These are phyloP conservation scores for Diversispora eburnea DNA, from an alignment of 192 early-diverging fungal genomes.

Conservation along the genomic window DNA sequence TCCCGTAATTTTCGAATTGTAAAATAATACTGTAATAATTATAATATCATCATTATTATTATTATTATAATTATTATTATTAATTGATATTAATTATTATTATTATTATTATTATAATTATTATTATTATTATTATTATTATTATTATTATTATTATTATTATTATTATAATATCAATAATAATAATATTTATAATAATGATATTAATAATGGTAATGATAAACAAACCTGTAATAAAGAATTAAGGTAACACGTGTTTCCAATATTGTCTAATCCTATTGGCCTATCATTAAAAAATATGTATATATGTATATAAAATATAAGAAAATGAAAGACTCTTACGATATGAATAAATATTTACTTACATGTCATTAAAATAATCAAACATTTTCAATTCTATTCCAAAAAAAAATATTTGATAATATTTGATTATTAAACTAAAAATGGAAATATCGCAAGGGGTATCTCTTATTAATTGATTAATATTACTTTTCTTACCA, in stretches of 20 bases:
- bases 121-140: too few relatives aligned
- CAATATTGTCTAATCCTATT: conserved; percentile 75
- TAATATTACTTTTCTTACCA: not conserved
- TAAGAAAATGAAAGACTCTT: not conserved
- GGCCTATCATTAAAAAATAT: conserved; percentile 43
- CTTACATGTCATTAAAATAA: not conserved
- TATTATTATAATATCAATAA: not conserved
- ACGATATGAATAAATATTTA: not conserved
- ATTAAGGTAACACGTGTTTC: conserved; percentile 89
- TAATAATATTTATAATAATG: not conserved
- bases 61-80: too few relatives aligned
- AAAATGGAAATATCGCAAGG: too few relatives aligned
- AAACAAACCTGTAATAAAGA: conserved; percentile 60
- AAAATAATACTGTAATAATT: conserved; percentile 55
- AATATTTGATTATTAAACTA: too few relatives aligned
- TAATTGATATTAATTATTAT: too few relatives aligned
- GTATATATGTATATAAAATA: not conserved
- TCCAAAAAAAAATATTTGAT: conserved; percentile 3
- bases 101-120: too few relatives aligned
- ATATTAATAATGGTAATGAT: not conserved
- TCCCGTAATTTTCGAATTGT: conserved; percentile 60
- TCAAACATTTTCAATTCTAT: not conserved
- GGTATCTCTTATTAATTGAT: not conserved
- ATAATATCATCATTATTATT: too few relatives aligned
- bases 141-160: too few relatives aligned